These are phyloP conservation scores for Hibiscus mutabilis DNA, from an alignment of 345 rosid species.

Conservation along the genomic window DNA sequence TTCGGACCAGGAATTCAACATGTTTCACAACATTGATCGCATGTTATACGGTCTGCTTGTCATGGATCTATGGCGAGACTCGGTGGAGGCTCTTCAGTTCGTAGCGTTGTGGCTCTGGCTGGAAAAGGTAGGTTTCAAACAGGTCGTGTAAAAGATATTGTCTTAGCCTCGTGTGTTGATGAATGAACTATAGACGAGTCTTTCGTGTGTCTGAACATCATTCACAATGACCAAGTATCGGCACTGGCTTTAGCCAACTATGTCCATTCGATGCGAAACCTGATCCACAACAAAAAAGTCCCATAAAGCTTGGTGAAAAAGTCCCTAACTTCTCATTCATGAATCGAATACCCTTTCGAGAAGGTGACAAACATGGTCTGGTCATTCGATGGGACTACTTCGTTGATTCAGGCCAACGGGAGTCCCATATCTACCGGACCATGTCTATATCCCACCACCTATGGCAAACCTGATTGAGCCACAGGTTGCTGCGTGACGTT, in stretches of 20 bases:
- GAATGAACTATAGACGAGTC: constrained; percentile 45
- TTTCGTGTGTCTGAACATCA: constrained; percentile 25
- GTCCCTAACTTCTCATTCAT: constrained; percentile 43
- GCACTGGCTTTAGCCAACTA: constrained; percentile 10
- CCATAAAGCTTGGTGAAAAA: constrained; percentile 16
- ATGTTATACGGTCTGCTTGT: constrained; percentile 32
- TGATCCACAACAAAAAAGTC: constrained; percentile 25
- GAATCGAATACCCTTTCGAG: constrained; percentile 53
- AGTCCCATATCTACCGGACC: neutral
- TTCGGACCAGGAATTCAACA: too few species aligned
- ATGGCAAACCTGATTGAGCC: neutral
- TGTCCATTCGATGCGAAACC: constrained; percentile 24
- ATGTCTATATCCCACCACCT: neutral
- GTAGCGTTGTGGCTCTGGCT: constrained; percentile 52
- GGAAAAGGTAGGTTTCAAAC: constrained; percentile 28
- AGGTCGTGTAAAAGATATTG: constrained; percentile 25
- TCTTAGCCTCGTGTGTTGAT: constrained; percentile 27
- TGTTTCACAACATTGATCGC: constrained; percentile 46
- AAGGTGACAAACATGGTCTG: constrained; percentile 61
- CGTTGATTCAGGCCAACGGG: neutral
- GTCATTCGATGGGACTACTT: constrained; percentile 20
- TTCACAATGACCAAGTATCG: constrained; percentile 10
- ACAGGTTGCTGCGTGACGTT: constrained; percentile 9
- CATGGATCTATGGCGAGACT: constrained; percentile 32
- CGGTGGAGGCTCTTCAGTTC: constrained; percentile 32